Conservation (phyloP, 345 rosid species). For the Pelargonium nanum region DNA sequence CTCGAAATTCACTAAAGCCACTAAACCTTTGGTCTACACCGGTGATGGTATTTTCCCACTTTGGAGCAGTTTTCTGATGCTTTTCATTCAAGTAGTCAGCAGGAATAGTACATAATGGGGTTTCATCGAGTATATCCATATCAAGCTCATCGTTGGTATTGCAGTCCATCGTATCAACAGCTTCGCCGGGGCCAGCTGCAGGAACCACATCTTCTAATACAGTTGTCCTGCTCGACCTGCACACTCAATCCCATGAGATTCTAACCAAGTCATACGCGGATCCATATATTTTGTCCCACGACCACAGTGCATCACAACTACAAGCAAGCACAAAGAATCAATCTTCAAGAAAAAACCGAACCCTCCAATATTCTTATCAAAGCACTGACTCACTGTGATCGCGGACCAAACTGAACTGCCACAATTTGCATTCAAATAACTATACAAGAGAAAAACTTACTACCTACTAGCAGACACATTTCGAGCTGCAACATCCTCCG, state of each 20-base stretch:
- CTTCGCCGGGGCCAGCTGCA: slow-evolving; percentile 16
- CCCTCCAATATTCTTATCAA: too few relatives aligned
- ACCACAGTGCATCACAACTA: neutral
- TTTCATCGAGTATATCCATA: slow-evolving; percentile 27
- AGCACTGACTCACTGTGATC: too few relatives aligned
- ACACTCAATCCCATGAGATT: slow-evolving; percentile 12
- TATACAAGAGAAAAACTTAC: slow-evolving; percentile 1
- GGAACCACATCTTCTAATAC: slow-evolving; percentile 48
- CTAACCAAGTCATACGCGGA: too few relatives aligned
- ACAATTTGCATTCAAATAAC: too few relatives aligned
- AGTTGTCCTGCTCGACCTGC: slow-evolving; percentile 71
- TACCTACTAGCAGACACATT: slow-evolving; percentile 73
- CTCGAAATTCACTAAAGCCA: slow-evolving; percentile 73
- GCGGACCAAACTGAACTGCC: too few relatives aligned
- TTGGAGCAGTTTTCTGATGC: slow-evolving; percentile 50
- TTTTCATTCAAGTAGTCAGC: slow-evolving; percentile 29
- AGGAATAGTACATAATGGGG: slow-evolving; percentile 32
- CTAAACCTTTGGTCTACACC: slow-evolving; percentile 85
- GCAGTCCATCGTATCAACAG: slow-evolving; percentile 24
- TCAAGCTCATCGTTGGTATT: slow-evolving; percentile 13
- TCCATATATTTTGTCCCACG: neutral
- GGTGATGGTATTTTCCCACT: slow-evolving; percentile 83
- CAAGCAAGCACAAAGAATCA: too few relatives aligned
- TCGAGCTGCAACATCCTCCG: slow-evolving; percentile 47
- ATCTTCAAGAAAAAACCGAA: too few relatives aligned